Percentiles rank a stretch among this genome's conserved stretches.
Evolutionary conservation across 140 eudicot species (phyloP).

Genomic region (Ambrosia hybrid): DNA sequence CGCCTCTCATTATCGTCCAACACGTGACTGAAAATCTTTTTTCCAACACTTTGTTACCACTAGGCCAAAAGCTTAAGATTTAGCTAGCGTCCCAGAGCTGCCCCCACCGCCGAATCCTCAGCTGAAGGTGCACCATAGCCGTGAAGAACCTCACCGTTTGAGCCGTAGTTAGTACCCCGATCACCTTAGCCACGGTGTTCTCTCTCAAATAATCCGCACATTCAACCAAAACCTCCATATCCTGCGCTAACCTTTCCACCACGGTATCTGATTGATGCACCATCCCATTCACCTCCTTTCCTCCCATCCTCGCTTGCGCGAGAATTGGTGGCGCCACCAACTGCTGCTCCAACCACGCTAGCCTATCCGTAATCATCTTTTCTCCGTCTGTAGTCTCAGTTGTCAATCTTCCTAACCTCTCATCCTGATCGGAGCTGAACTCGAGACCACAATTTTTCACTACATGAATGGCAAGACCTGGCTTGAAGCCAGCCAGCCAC

Average conservation of each 20-base stretch:
- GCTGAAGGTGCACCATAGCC: slow-evolving; percentile 30
- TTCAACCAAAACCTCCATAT: slow-evolving; percentile 39
- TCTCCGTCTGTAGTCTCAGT: slow-evolving; percentile 31
- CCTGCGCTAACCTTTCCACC: slow-evolving; percentile 26
- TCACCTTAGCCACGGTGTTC: slow-evolving; percentile 35
- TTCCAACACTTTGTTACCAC: too few relatives aligned
- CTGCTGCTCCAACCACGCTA: slow-evolving; percentile 31
- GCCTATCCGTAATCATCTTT: slow-evolving; percentile 20
- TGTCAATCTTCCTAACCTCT: slow-evolving; percentile 26
- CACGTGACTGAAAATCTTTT: too few relatives aligned
- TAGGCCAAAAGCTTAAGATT: too few relatives aligned
- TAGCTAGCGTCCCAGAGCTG: too few relatives aligned
- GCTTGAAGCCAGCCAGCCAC: slow-evolving; percentile 55
- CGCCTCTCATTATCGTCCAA: too few relatives aligned
- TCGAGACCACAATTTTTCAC: slow-evolving; percentile 27
- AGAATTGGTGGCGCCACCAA: slow-evolving; percentile 29
- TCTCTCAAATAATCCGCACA: slow-evolving; percentile 44
- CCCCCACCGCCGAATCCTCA: slow-evolving; percentile 14
- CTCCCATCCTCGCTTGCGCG: slow-evolving; percentile 29
- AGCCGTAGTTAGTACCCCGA: slow-evolving; percentile 30
- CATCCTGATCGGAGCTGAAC: slow-evolving; percentile 32
- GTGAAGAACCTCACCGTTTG: slow-evolving; percentile 47
- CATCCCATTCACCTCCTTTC: slow-evolving; percentile 32
- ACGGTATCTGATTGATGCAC: slow-evolving; percentile 4
- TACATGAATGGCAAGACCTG: slow-evolving; percentile 28